Evolutionary conservation across 805 yeast genomes (phyloP), one percentile per base, ranked within the genome.

Genomic region (Schizosaccharomyces cryophilus): DNA sequence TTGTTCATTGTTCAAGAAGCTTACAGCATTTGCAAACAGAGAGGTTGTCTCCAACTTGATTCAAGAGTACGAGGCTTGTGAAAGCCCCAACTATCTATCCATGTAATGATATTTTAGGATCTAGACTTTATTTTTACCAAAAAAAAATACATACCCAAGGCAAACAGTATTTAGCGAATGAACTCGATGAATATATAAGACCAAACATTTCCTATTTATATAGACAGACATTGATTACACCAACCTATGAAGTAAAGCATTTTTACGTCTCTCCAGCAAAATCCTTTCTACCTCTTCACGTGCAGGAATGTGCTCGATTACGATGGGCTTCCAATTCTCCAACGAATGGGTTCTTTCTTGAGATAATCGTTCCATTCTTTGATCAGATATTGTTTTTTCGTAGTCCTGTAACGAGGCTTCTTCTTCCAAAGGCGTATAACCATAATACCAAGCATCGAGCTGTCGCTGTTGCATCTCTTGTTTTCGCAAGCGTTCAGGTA

Each of bases 61-160:
- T 58, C 84, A 82, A 61, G 89, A 84, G 68, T 89, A 85, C 67
- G 93, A 85, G 69, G 76, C 83, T 4, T 90, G 85, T 64, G 85
- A 84, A 64, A 74, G 83, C 40, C 80, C 61, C 35, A 64, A 66
- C 11, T 67, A 66, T 65, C 45, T 67, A 19, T 42, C 61, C n/a
- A 21, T 51, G 30, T 51, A n/a, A 51, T 24, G 26, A 51, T 4
- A 9, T 13, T 4, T 51, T 29, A 15, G 15, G 11, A 35, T 11
- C 13, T 11, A 9, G 13, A 35, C 13, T 9, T 6, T n/a, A n/a
- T 30, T 35, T 7, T 35, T 35, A 35, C 13, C 9, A 19, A 35
- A 7, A 11, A 35, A 35, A 35, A 35, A 35, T 11, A 15, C 13
- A 35, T 9, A 11, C 17, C 40, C 40, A 35, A 6, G 9, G 13